Conservation (phyloP, 2,329 filamentous ascomycete genomes). For the Epichloe gansuensis region DNA sequence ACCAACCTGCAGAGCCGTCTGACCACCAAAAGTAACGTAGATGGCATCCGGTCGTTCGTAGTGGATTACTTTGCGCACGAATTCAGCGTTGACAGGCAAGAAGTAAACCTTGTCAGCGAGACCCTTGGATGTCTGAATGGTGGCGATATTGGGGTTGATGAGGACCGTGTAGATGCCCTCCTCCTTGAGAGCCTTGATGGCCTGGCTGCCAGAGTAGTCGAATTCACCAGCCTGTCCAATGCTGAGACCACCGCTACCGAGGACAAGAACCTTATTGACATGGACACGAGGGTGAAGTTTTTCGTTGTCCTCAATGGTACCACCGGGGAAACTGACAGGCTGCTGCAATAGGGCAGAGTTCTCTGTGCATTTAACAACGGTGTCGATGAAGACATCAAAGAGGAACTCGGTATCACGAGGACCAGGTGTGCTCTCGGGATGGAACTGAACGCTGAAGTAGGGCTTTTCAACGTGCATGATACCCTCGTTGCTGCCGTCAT, state of each 20-base stretch:
- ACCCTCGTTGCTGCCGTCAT: slow-evolving; percentile 96
- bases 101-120: slow-evolving; percentile 98
- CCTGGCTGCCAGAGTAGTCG: slow-evolving; percentile 95
- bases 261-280: slow-evolving; percentile 87
- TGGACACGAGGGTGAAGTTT: slow-evolving; percentile 62
- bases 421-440: slow-evolving; percentile 91
- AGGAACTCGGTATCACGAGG: slow-evolving; percentile 92
- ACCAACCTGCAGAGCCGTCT: slow-evolving; percentile 91
- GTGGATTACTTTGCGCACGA: slow-evolving; percentile 93
- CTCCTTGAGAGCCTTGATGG: slow-evolving; percentile 95
- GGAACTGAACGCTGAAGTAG: slow-evolving; percentile 99
- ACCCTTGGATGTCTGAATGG: slow-evolving; percentile 96
- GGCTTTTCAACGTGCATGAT: slow-evolving; percentile 77
- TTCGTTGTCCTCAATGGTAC: slow-evolving; percentile 66
- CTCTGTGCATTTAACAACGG: slow-evolving; percentile 59
- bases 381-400: slow-evolving; percentile 91
- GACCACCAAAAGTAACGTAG: slow-evolving; percentile 94
- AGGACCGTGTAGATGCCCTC: slow-evolving; percentile 96
- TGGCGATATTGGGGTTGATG: slow-evolving; percentile 98
- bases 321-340: slow-evolving; percentile 79
- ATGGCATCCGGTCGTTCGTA: slow-evolving; percentile 93
- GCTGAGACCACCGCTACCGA: slow-evolving; percentile 88
- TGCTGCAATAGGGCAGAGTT: slow-evolving; percentile 54
- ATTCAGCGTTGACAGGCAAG: slow-evolving; percentile 89
- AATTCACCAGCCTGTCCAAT: slow-evolving; percentile 98